Conservation (phyloP, 768 basidiomycete species). For the Symmetrospora coprosmae region DNA sequence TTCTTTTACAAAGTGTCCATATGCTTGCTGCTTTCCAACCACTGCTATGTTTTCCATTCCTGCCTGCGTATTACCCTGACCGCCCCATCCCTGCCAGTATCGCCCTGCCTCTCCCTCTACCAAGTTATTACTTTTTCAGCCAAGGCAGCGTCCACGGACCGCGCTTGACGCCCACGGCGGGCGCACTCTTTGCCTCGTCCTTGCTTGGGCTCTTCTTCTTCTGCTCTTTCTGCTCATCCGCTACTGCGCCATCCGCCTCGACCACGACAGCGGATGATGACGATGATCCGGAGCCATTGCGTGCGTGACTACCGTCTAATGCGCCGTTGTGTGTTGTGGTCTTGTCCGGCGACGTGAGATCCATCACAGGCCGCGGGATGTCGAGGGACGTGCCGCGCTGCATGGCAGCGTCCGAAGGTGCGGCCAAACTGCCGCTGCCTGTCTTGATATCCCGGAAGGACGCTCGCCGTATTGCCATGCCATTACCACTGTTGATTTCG, state of each 20-base stretch:
- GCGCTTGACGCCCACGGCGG: too few species aligned
- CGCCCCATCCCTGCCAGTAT: too few species aligned
- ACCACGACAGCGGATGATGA: background rate
- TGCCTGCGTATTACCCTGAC: too few species aligned
- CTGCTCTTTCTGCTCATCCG: background rate
- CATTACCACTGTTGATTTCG: background rate
- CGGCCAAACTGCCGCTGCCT: background rate
- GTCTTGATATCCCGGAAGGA: background rate
- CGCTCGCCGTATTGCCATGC: background rate
- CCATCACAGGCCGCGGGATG: conserved; percentile 6
- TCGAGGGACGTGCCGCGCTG: conserved; percentile 2
- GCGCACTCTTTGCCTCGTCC: too few species aligned
- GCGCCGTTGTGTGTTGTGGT: background rate
- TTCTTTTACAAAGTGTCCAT: too few species aligned
- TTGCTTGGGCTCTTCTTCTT: conserved; percentile 17
- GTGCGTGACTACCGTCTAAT: too few species aligned
- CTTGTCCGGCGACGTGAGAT: background rate
- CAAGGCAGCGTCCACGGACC: conserved; percentile 17
- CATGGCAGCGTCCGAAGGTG: background rate
- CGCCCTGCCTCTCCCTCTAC: too few species aligned
- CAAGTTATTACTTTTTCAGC: conserved; percentile 17
- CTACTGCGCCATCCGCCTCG: background rate
- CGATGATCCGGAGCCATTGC: conserved; percentile 2
- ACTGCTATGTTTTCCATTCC: too few species aligned
- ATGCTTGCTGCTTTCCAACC: too few species aligned